Evolutionary conservation across 345 rosid genomes (phyloP).

Genomic region (Capsella bursapastoris): DNA sequence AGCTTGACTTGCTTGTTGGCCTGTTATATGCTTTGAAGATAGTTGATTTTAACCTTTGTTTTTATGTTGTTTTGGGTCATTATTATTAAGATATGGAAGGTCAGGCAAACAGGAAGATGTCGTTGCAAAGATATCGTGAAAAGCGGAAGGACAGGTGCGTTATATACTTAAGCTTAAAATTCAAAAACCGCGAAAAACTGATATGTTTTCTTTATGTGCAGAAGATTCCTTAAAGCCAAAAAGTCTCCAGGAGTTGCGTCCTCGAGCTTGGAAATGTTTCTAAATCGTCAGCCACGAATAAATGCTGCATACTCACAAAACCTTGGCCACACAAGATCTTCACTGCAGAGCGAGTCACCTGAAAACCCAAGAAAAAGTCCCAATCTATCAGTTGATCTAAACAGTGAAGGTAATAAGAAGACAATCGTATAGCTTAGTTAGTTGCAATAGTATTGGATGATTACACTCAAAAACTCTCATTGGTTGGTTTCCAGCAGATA

Average conservation of each 20-base stretch:
- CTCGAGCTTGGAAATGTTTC: slow-evolving; percentile 58
- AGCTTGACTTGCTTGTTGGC: slow-evolving; percentile 24
- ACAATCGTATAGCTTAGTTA: background rate
- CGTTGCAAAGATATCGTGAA: slow-evolving; percentile 71
- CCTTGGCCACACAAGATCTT: slow-evolving; percentile 25
- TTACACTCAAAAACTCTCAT: slow-evolving; percentile 4
- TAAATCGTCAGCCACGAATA: slow-evolving; percentile 53
- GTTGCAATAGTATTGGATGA: background rate
- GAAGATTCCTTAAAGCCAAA: slow-evolving; percentile 57
- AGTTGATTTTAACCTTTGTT: background rate
- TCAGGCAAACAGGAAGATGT: slow-evolving; percentile 63
- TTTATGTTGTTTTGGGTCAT: slow-evolving; percentile 30
- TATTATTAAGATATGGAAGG: slow-evolving; percentile 64
- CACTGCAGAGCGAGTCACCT: slow-evolving; percentile 40
- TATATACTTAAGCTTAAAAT: background rate
- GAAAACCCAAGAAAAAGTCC: slow-evolving; percentile 49
- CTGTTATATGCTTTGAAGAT: background rate
- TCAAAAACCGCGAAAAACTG: background rate
- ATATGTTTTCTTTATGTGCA: slow-evolving; percentile 46
- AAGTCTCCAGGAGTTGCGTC: slow-evolving; percentile 53
- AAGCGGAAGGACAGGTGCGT: slow-evolving; percentile 77
- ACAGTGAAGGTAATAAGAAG: slow-evolving; percentile 53
- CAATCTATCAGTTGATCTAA: slow-evolving; percentile 60
- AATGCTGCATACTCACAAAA: slow-evolving; percentile 56
- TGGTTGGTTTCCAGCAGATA: slow-evolving; percentile 17